These are phyloP conservation scores for Eragrostis nindensis DNA, from an alignment of 176 grass and related monocot species.

Conservation along the genomic window DNA sequence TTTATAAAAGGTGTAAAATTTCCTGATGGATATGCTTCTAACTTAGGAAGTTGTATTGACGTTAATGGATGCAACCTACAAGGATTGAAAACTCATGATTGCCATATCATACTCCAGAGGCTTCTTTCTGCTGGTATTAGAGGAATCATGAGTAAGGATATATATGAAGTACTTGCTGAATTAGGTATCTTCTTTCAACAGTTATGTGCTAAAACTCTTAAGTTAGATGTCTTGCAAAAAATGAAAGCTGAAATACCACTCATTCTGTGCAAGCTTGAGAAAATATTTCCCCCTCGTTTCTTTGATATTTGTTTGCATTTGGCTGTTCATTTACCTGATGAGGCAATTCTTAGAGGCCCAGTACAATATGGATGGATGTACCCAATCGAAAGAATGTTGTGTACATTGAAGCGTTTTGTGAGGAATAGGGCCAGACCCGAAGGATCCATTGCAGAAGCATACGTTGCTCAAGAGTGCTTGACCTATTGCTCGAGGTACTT, in stretches of 20 bases:
- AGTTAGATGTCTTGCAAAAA: not conserved
- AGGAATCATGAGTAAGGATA: not conserved
- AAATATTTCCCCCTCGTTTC: constrained; percentile 26
- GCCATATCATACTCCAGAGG: not conserved
- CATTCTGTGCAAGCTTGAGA: constrained; percentile 39
- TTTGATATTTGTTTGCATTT: not conserved
- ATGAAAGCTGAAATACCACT: constrained; percentile 3
- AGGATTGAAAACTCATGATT: constrained; percentile 1
- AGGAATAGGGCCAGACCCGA: not conserved
- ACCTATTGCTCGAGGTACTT: constrained; percentile 13
- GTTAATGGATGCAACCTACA: not conserved
- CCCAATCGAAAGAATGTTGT: too few species aligned
- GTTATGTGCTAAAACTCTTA: too few species aligned
- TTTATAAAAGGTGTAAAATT: not conserved
- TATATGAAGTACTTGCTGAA: not conserved
- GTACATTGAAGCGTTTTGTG: too few species aligned
- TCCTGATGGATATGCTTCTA: not conserved
- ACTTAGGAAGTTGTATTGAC: not conserved
- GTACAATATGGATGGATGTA: too few species aligned
- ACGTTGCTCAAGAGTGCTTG: not conserved
- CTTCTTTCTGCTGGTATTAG: not conserved
- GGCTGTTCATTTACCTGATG: not conserved
- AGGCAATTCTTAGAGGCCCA: not conserved
- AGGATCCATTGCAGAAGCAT: constrained; percentile 2
- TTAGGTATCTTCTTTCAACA: not conserved